phyloP scores from a whole-genome alignment of 176 grass and related monocot species.

The Ensete glaucum region DNA sequence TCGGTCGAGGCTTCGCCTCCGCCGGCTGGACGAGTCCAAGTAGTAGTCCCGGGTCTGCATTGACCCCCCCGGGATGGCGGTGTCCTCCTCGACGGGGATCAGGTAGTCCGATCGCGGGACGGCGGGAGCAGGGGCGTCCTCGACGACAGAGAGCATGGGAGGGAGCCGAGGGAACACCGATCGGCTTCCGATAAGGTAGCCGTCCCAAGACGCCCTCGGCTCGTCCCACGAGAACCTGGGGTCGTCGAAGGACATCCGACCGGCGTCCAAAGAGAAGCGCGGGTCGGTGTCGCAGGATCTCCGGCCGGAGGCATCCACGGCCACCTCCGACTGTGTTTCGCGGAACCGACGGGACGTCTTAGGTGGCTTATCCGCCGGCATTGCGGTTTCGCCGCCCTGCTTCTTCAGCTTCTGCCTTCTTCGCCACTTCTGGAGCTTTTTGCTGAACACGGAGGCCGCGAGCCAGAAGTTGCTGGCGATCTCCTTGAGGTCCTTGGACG shows the following conservation, averaged over 20 bases:
- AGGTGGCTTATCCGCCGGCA: slow-evolving; percentile 34
- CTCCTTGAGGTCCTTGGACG: slow-evolving; percentile 67
- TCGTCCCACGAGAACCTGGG: slow-evolving; percentile 79
- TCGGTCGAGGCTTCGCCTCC: slow-evolving; percentile 65
- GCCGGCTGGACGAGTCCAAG: slow-evolving; percentile 49
- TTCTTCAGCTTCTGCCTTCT: slow-evolving; percentile 96
- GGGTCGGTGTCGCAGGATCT: slow-evolving; percentile 92
- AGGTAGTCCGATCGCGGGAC: slow-evolving; percentile 76
- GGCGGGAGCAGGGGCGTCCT: slow-evolving; percentile 46
- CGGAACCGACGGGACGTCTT: slow-evolving; percentile 39
- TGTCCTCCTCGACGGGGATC: slow-evolving; percentile 93
- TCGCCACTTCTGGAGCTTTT: slow-evolving; percentile 94
- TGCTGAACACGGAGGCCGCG: slow-evolving; percentile 93
- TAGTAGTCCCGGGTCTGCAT: slow-evolving; percentile 79
- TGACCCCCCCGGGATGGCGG: slow-evolving; percentile 43
- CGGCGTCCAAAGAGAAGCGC: slow-evolving; percentile 80
- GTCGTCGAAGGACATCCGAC: slow-evolving; percentile 90
- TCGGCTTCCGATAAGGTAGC: slow-evolving; percentile 66
- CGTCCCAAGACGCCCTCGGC: slow-evolving; percentile 95
- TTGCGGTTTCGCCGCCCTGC: slow-evolving; percentile 60
- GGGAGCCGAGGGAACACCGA: slow-evolving; percentile 64
- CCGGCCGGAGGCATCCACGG: slow-evolving; percentile 38
- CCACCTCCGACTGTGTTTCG: slow-evolving; percentile 53
- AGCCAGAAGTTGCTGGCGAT: slow-evolving; percentile 94
- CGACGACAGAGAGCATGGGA: slow-evolving; percentile 80